Percentiles rank a stretch among this genome's conserved stretches.
phyloP scores from a whole-genome alignment of 768 basidiomycete genomes.

The Mycena vulgaris region DNA sequence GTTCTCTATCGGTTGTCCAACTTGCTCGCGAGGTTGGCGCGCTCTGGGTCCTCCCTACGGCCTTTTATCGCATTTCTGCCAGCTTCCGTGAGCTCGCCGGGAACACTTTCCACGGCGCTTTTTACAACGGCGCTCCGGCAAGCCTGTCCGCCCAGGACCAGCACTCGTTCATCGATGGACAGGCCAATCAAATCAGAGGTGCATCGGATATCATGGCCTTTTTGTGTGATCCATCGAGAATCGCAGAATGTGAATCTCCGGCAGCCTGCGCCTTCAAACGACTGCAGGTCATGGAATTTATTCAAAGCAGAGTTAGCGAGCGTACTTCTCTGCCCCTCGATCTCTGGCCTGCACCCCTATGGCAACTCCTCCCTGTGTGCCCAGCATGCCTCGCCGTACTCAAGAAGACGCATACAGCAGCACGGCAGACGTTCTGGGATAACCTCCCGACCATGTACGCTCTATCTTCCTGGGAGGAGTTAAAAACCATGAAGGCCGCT shows the following conservation, averaged over 20 bases:
- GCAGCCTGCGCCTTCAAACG: neutral
- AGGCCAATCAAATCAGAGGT: neutral
- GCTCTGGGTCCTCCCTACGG: slow-evolving; percentile 13
- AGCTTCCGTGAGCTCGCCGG: neutral
- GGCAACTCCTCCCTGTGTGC: neutral
- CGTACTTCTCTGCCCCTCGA: too few species aligned
- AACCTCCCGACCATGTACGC: slow-evolving; percentile 9
- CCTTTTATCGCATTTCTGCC: neutral
- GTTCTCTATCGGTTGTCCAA: too few species aligned
- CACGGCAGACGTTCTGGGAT: slow-evolving; percentile 16
- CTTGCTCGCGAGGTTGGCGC: slow-evolving; percentile 26
- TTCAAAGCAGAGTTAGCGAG: too few species aligned
- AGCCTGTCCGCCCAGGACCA: neutral
- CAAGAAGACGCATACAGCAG: neutral
- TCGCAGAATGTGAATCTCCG: neutral
- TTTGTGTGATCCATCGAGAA: neutral
- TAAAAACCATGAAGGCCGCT: neutral
- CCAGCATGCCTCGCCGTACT: neutral
- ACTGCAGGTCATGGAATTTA: too few species aligned
- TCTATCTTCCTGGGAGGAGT: neutral
- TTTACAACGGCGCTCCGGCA: neutral
- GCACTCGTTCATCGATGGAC: neutral
- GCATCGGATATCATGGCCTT: neutral
- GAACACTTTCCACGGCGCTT: neutral
- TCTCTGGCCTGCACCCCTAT: too few species aligned